Conservation (phyloP, 345 rosid species). For the Hibiscus trionum region DNA sequence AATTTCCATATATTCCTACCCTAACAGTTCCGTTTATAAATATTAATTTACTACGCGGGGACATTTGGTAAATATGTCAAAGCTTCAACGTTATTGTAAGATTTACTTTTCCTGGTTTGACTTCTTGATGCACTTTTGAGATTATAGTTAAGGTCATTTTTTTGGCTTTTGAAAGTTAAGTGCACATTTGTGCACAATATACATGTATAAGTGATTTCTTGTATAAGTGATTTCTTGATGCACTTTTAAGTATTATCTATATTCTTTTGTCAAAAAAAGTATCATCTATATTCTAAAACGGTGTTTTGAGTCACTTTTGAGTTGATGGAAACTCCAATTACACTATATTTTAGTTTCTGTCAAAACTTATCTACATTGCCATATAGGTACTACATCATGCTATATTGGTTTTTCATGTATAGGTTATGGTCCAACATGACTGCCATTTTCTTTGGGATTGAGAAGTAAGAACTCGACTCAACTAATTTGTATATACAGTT, state of each 20-base stretch:
- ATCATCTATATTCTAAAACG: not conserved
- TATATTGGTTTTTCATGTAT: conserved; percentile 4
- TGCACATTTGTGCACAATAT: not conserved
- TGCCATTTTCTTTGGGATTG: not conserved
- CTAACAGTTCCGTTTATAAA: not conserved
- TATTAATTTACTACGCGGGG: not conserved
- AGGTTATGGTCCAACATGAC: conserved; percentile 10
- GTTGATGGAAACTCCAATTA: not conserved
- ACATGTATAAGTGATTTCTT: not conserved
- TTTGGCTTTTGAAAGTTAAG: not conserved
- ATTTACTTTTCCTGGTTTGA: not conserved
- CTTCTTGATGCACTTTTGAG: not conserved
- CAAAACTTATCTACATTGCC: not conserved
- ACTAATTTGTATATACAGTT: not conserved
- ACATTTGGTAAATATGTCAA: not conserved
- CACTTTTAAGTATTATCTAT: not conserved
- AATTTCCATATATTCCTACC: not conserved
- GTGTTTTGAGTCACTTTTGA: not conserved
- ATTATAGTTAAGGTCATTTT: not conserved
- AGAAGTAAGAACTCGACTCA: not conserved
- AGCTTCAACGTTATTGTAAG: conserved; percentile 16
- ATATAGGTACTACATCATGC: not conserved
- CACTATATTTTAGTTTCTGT: not conserved
- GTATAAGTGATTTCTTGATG: not conserved
- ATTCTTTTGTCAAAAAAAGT: not conserved